These are phyloP conservation scores for Cyclotella baltica DNA, from an alignment of 108 stramenopile species.

Conservation along the genomic window DNA sequence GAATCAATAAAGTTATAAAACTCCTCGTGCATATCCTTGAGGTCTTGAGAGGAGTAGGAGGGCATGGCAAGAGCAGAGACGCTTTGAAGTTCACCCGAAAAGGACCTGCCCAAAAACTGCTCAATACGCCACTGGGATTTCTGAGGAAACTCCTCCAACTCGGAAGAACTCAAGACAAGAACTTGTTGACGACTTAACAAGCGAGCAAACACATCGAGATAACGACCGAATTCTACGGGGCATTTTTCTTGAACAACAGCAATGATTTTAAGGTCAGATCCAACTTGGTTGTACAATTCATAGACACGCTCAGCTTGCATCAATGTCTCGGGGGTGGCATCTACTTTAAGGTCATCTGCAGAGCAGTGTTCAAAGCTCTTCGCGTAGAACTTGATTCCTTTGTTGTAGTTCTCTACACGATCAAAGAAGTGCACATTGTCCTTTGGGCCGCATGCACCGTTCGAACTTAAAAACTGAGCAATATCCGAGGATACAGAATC, in stretches of 20 bases:
- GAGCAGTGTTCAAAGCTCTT: neutral
- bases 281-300: neutral
- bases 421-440: neutral
- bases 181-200: neutral
- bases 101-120: neutral
- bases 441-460: neutral
- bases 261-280: neutral
- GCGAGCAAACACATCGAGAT: neutral
- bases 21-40: neutral
- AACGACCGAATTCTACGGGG: neutral
- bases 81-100: neutral
- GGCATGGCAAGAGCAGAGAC: neutral
- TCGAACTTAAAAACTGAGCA: neutral
- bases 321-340: neutral
- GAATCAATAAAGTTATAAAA: neutral
- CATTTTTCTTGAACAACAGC: too few relatives aligned
- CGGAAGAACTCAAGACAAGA: neutral
- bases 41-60: neutral
- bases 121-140: conserved; percentile 20
- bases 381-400: neutral
- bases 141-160: neutral
- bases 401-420: neutral
- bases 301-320: neutral
- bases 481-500: conserved; percentile 1
- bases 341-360: neutral